These are phyloP conservation scores for Exophiala spinifera DNA, from an alignment of 2,329 filamentous ascomycete species.

Conservation along the genomic window DNA sequence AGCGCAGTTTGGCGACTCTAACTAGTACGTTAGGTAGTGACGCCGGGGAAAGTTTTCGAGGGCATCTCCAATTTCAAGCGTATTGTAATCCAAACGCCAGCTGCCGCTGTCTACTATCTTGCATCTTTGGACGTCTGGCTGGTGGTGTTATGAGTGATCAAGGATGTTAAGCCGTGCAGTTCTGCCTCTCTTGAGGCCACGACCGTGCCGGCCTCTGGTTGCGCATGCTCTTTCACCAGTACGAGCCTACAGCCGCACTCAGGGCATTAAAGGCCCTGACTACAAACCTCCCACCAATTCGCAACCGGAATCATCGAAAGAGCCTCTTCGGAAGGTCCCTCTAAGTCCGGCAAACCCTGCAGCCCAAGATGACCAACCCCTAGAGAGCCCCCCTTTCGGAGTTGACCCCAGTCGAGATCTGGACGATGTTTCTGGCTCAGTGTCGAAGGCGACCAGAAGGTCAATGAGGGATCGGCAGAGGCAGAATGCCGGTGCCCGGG, in stretches of 20 bases:
- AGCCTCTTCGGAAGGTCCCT: constrained; percentile 18
- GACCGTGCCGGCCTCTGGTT: constrained; percentile 30
- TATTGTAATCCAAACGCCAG: neutral
- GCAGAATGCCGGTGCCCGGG: neutral
- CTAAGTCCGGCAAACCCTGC: constrained; percentile 5
- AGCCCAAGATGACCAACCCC: constrained; percentile 4
- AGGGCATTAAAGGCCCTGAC: constrained; percentile 32
- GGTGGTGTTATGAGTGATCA: constrained; percentile 19
- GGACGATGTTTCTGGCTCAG: constrained; percentile 22
- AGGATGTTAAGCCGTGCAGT: constrained; percentile 46
- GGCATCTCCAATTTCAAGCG: constrained; percentile 5
- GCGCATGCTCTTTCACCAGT: constrained; percentile 36
- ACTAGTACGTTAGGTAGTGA: no score
- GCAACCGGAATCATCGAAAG: constrained; percentile 1
- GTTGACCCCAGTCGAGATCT: constrained; percentile 16
- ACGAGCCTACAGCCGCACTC: constrained; percentile 40
- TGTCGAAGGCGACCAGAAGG: constrained; percentile 14
- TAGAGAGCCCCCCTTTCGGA: constrained; percentile 13
- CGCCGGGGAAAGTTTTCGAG: neutral
- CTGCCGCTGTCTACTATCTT: neutral
- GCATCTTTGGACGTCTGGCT: neutral
- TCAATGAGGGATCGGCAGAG: constrained; percentile 7
- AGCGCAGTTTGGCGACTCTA: neutral
- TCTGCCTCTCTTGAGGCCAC: constrained; percentile 45
- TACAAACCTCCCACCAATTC: constrained; percentile 25